These are phyloP conservation scores for Chimonanthus praecox DNA, from an alignment of 164 flowering plant species.

Conservation along the genomic window DNA sequence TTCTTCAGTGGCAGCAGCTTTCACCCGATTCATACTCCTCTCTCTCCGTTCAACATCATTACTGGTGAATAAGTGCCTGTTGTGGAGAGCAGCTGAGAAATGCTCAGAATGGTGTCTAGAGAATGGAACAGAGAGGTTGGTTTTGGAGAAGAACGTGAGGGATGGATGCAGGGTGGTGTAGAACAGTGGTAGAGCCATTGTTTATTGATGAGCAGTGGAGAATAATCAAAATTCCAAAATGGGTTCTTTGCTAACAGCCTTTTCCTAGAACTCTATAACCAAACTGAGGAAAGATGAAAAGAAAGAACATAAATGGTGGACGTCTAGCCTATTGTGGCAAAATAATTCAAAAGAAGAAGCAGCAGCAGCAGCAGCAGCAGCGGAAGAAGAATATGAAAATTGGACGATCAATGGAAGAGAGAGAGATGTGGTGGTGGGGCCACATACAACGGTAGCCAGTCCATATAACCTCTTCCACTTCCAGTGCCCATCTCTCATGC, in stretches of 20 bases:
- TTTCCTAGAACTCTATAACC: not conserved
- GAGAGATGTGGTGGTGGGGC: not conserved
- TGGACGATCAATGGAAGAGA: not conserved
- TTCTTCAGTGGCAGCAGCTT: conserved; percentile 17
- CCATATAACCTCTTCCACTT: not conserved
- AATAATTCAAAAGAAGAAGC: not conserved
- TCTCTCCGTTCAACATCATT: conserved; percentile 11
- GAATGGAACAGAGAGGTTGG: conserved; percentile 32
- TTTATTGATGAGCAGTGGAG: not conserved
- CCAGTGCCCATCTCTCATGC: not conserved
- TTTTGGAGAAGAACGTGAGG: conserved; percentile 32
- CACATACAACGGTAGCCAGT: not conserved
- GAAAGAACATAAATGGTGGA: not conserved
- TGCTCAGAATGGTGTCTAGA: conserved; percentile 18
- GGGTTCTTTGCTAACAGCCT: not conserved
- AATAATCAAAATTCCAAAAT: not conserved
- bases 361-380: not conserved
- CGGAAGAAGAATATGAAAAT: not conserved
- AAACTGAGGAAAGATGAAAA: not conserved
- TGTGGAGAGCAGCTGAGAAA: conserved; percentile 17
- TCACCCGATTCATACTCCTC: conserved; percentile 14
- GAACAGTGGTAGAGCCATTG: conserved; percentile 40
- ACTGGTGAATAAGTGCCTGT: conserved; percentile 13
- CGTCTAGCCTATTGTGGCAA: not conserved
- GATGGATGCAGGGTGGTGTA: conserved; percentile 33